phyloP scores from a whole-genome alignment of 2,329 filamentous ascomycete genomes.

The Diaporthe helianthi region DNA sequence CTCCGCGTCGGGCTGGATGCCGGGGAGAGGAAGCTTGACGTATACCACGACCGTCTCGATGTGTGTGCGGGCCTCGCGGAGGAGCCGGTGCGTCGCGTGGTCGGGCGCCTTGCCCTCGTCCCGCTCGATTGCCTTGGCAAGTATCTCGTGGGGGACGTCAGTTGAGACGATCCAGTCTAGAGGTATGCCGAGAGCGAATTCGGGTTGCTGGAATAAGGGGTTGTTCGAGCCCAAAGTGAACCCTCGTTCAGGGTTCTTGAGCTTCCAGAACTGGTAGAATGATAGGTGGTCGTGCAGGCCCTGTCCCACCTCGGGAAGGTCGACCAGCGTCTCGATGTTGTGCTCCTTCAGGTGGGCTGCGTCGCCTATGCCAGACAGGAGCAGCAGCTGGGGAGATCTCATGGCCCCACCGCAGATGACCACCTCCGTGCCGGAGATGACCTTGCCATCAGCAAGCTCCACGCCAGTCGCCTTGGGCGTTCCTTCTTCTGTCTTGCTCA shows the following conservation, averaged over 20 bases:
- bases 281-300: slow-evolving; percentile 46
- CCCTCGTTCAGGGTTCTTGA: slow-evolving; percentile 39
- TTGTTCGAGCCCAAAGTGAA: slow-evolving; percentile 39
- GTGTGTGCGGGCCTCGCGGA: slow-evolving; percentile 36
- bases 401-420: slow-evolving; percentile 43
- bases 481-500: slow-evolving; percentile 36
- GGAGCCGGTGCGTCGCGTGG: slow-evolving; percentile 34
- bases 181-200: slow-evolving; percentile 36
- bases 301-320: slow-evolving; percentile 44
- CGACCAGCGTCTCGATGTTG: slow-evolving; percentile 40
- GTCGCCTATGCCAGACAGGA: slow-evolving; percentile 45
- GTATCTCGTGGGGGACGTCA: slow-evolving; percentile 4
- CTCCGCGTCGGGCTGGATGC: slow-evolving; percentile 36
- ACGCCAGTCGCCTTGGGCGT: slow-evolving; percentile 39
- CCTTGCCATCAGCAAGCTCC: slow-evolving; percentile 32
- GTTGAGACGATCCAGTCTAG: slow-evolving; percentile 36
- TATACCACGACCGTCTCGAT: slow-evolving; percentile 40
- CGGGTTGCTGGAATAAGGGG: slow-evolving; percentile 36
- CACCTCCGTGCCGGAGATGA: slow-evolving; percentile 38
- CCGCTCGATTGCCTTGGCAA: slow-evolving; percentile 34
- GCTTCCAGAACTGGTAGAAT: slow-evolving; percentile 38
- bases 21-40: slow-evolving; percentile 28
- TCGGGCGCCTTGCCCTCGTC: slow-evolving; percentile 37
- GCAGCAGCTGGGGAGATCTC: slow-evolving; percentile 44
- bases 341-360: slow-evolving; percentile 37